Evolutionary conservation across 2,329 filamentous ascomycete species (phyloP).

Genomic region (Neurospora sp.): DNA sequence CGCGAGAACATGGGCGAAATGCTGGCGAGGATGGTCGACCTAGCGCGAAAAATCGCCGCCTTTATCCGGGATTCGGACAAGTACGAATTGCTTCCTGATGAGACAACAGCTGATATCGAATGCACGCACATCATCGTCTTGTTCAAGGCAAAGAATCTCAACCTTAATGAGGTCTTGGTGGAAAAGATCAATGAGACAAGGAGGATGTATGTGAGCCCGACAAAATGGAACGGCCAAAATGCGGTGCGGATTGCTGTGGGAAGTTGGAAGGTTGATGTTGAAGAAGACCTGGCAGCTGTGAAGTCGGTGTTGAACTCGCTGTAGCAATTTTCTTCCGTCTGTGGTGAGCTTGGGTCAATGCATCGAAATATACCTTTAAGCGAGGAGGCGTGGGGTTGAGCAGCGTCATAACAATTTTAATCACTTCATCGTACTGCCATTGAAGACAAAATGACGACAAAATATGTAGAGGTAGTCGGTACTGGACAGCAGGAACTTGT

Average conservation of each 20-base stretch:
- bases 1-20: conserved; percentile 57
- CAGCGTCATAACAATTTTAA: background rate
- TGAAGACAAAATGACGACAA: too few species aligned
- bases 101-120: conserved; percentile 22
- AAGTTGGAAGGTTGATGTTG: conserved; percentile 69
- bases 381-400: background rate
- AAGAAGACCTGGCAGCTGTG: conserved; percentile 57
- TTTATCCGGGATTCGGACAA: conserved; percentile 50
- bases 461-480: too few species aligned
- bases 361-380: background rate
- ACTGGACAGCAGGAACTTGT: background rate
- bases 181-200: conserved; percentile 61
- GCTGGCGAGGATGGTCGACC: conserved; percentile 59
- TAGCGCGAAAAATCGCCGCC: conserved; percentile 57
- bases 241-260: conserved; percentile 79
- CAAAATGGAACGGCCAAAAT: conserved; percentile 60
- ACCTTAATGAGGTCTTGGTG: conserved; percentile 57
- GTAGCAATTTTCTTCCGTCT: background rate
- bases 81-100: conserved; percentile 56
- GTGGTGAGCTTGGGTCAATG: background rate
- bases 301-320: conserved; percentile 35
- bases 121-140: conserved; percentile 59
- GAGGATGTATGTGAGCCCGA: conserved; percentile 75
- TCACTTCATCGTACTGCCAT: background rate
- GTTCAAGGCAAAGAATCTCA: conserved; percentile 60